phyloP scores from a whole-genome alignment of 2,329 filamentous ascomycete species.

The Phialophora macrospora region DNA sequence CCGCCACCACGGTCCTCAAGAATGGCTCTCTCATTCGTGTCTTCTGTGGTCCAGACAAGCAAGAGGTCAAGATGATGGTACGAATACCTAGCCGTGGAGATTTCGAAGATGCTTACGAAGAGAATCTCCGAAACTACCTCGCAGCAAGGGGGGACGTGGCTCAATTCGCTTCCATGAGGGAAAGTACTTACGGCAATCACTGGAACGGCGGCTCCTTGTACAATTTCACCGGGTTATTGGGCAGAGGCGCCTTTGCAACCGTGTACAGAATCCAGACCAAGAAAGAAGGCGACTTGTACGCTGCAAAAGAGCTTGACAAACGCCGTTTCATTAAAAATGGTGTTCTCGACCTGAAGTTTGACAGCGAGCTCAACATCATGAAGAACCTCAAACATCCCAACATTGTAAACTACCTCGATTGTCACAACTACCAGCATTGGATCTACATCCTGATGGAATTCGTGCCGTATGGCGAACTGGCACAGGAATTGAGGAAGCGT shows the following conservation, averaged over 20 bases:
- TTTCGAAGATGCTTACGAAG: slow-evolving; percentile 67
- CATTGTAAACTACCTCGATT: slow-evolving; percentile 89
- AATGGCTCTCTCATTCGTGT: slow-evolving; percentile 77
- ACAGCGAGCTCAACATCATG: slow-evolving; percentile 98
- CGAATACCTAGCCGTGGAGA: slow-evolving; percentile 79
- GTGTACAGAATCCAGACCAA: slow-evolving; percentile 90
- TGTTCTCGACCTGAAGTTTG: slow-evolving; percentile 83
- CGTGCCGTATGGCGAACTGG: slow-evolving; percentile 80
- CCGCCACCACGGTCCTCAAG: slow-evolving; percentile 66
- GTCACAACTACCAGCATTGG: slow-evolving; percentile 78
- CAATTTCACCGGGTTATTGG: slow-evolving; percentile 79
- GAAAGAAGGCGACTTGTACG: slow-evolving; percentile 79
- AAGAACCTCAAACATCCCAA: slow-evolving; percentile 80
- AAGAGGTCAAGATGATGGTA: slow-evolving; percentile 81
- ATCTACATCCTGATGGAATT: slow-evolving; percentile 98
- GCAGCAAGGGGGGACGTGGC: slow-evolving; percentile 36
- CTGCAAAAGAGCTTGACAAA: slow-evolving; percentile 95
- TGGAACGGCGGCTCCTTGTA: slow-evolving; percentile 84
- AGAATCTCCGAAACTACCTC: slow-evolving; percentile 74
- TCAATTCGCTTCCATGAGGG: slow-evolving; percentile 41
- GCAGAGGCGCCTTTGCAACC: slow-evolving; percentile 91
- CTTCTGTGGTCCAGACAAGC: slow-evolving; percentile 53
- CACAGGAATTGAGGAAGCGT: slow-evolving; percentile 68
- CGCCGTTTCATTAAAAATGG: slow-evolving; percentile 91
- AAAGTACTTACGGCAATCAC: slow-evolving; percentile 67